Percentiles rank a stretch among this genome's conserved stretches.
These are phyloP conservation scores for Aspergillus quadrilineatus DNA, from an alignment of 2,329 filamentous ascomycete species.

Conservation along the genomic window DNA sequence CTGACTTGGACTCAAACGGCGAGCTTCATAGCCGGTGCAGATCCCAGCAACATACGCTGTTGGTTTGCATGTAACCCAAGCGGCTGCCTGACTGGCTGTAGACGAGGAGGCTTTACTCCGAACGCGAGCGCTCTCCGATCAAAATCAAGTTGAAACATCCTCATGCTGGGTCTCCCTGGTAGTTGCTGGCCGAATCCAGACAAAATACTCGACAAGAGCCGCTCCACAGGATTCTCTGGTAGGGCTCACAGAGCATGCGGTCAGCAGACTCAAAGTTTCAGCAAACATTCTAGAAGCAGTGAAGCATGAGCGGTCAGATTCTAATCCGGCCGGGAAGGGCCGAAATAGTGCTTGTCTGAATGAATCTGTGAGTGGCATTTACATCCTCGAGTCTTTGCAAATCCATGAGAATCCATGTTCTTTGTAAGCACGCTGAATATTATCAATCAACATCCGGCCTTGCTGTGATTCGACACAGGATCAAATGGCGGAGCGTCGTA, in stretches of 20 bases:
- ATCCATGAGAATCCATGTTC: background rate
- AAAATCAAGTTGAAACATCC: background rate
- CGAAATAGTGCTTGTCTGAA: background rate
- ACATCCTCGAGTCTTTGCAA: background rate
- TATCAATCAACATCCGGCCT: constrained; percentile 1
- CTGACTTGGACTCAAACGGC: background rate
- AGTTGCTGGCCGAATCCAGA: background rate
- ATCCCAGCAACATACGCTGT: background rate
- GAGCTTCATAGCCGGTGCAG: background rate
- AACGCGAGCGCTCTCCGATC: background rate
- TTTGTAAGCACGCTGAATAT: background rate
- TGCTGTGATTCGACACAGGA: background rate
- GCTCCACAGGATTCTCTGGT: background rate
- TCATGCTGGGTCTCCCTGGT: background rate
- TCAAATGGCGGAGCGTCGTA: background rate
- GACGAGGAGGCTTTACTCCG: background rate
- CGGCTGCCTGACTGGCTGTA: background rate
- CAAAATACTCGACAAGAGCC: background rate
- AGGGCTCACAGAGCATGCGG: background rate
- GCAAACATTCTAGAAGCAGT: constrained; percentile 32
- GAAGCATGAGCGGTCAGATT: constrained; percentile 3
- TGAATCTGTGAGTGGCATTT: background rate
- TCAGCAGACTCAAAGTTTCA: constrained; percentile 25
- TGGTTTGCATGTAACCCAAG: constrained; percentile 3
- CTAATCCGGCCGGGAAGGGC: background rate